A percentile compares a stretch with the other conserved stretches of the same genome.
These are phyloP conservation scores for Kockiozyma suomiensis DNA, from an alignment of 805 yeast genomes.

Conservation along the genomic window DNA sequence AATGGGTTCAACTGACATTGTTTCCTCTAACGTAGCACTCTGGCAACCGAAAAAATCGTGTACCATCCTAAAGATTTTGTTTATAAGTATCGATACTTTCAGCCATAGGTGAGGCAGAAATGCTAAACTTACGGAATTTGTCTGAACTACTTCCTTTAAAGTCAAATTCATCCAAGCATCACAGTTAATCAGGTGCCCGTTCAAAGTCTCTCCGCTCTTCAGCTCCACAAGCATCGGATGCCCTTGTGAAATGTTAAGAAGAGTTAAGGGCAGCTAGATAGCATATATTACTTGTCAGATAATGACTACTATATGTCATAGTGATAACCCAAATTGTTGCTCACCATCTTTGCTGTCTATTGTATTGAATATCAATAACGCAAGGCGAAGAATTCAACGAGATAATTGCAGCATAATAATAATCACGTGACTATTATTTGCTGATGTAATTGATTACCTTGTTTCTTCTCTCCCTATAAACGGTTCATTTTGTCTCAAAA, in stretches of 20 bases:
- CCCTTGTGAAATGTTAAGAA: conserved; percentile 87
- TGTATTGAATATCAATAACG: background rate
- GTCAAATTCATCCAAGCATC: conserved; percentile 97
- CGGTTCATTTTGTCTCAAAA: no score
- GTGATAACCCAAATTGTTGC: background rate
- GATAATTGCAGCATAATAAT: no score
- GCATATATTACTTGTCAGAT: background rate
- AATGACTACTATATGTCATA: background rate
- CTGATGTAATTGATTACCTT: no score
- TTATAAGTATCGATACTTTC: background rate
- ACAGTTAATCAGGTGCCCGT: conserved; percentile 80
- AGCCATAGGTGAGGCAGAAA: no score
- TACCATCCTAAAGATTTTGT: conserved; percentile 54
- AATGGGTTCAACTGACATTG: conserved; percentile 51
- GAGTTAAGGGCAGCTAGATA: conserved; percentile 79
- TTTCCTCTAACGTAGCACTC: conserved; percentile 84
- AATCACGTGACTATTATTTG: background rate
- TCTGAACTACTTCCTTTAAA: conserved; percentile 70
- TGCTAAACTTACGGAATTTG: conserved; percentile 43
- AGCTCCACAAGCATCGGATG: conserved; percentile 86
- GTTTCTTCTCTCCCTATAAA: no score
- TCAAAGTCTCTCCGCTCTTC: conserved; percentile 85
- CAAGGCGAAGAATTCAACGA: no score
- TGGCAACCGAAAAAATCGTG: conserved; percentile 60
- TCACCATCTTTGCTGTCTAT: background rate